Conservation (phyloP, 176 grass and related monocot genomes). For the Carex littledalei region DNA sequence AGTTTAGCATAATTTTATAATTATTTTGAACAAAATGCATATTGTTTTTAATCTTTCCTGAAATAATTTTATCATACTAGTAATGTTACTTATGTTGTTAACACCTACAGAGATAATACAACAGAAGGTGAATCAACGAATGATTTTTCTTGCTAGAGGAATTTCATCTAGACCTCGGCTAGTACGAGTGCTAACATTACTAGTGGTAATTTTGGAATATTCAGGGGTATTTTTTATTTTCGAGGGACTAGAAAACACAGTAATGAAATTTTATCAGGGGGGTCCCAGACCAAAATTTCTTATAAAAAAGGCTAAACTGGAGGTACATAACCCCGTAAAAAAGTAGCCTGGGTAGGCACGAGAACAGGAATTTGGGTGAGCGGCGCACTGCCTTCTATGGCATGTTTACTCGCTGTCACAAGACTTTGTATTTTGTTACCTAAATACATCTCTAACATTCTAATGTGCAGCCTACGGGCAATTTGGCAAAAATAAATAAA, state of each 20-base stretch:
- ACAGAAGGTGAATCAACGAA: too few relatives aligned
- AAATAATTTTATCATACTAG: too few relatives aligned
- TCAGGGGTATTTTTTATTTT: background rate
- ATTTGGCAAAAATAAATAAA: too few relatives aligned
- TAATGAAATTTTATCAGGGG: background rate
- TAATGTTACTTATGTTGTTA: too few relatives aligned
- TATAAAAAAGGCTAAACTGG: background rate
- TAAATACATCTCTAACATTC: background rate
- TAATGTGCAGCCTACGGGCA: background rate
- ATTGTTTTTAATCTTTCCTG: too few relatives aligned
- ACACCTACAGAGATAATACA: too few relatives aligned
- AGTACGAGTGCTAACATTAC: too few relatives aligned
- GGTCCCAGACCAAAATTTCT: background rate
- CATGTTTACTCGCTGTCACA: constrained; percentile 9
- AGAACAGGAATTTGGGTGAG: background rate
- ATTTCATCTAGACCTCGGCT: too few relatives aligned
- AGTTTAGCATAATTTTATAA: too few relatives aligned
- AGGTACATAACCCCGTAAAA: background rate
- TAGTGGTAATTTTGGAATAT: background rate
- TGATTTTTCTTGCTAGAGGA: too few relatives aligned
- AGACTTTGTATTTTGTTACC: background rate
- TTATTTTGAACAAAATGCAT: too few relatives aligned
- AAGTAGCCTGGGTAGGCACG: background rate
- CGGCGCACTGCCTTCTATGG: background rate
- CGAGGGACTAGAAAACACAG: background rate